phyloP scores from a whole-genome alignment of 768 basidiomycete species.

The Kwoniella botswanensis region DNA sequence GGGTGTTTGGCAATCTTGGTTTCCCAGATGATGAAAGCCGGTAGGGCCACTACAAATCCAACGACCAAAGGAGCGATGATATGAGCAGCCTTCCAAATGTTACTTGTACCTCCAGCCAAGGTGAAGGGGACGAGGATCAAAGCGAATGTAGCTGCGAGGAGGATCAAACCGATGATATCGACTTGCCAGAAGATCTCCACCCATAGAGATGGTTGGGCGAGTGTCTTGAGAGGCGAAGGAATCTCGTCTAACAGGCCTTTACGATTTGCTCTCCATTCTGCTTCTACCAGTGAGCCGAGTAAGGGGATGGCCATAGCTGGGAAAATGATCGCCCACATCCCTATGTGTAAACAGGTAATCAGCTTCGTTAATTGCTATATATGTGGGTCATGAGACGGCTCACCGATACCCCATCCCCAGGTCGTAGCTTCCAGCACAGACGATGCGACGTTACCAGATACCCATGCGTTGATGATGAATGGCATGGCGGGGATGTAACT shows the following conservation, averaged over 20 bases:
- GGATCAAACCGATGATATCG: constrained; percentile 55
- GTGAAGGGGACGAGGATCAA: constrained; percentile 58
- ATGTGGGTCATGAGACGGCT: not conserved
- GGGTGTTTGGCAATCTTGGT: constrained; percentile 46
- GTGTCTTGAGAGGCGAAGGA: constrained; percentile 15
- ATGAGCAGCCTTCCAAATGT: constrained; percentile 43
- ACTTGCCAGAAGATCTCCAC: constrained; percentile 54
- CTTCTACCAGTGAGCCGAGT: constrained; percentile 35
- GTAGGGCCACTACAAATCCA: constrained; percentile 47
- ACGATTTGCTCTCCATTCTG: constrained; percentile 34
- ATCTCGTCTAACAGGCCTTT: constrained; percentile 30
- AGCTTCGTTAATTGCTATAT: not conserved
- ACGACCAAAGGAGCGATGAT: constrained; percentile 56
- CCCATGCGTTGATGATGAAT: constrained; percentile 57
- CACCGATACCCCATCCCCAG: constrained; percentile 56
- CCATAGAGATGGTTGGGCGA: constrained; percentile 14
- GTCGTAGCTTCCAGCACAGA: constrained; percentile 34
- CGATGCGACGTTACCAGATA: constrained; percentile 47
- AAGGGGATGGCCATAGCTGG: constrained; percentile 38
- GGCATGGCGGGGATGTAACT: constrained; percentile 54
- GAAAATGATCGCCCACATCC: constrained; percentile 55
- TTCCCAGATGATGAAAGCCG: constrained; percentile 54
- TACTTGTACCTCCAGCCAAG: constrained; percentile 51
- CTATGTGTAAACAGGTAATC: not conserved
- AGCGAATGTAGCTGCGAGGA: constrained; percentile 46